Base-by-base conservation (phyloP, 192 early-diverging fungal genomes). In the Coemansia sp. region DNA sequence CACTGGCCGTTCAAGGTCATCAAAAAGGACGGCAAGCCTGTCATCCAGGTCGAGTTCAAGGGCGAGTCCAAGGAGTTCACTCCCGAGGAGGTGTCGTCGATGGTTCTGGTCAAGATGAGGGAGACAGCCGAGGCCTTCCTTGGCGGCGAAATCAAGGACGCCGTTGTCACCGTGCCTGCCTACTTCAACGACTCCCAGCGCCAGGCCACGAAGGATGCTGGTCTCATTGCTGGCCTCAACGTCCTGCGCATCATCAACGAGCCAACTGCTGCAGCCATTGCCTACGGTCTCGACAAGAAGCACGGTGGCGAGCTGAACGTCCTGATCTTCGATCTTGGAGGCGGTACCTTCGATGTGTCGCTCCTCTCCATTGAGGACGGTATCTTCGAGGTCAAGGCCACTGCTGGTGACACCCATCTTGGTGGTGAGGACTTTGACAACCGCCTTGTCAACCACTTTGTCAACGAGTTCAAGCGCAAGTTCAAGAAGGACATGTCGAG, bases 241-340 rank as follows among this genome's bases (percentile, higher is more conserved):
- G 94, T 99, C 57, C 92, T 95, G 74, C 95, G 97, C 86, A 99
- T 99, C 88, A 98, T 98, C 87, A 98, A 98, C 90, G 97, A 99
- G 87, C 95, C 97, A 68, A 98, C 97, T 55, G 95, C 97, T 51
- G 97, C 97, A 32, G 97, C 97, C 73, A 98, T 99, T 77, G 97
- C 97, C 73, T 99, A 98, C 78, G 96, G 95, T 87, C 87, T 98
- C 65, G 96, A 99, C 88, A 97, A 97, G 90, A 96, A 95, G 90
- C 76, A 82, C 71, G 69, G 40, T 19, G 92, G 93, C 67, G 94
- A 97, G 87, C 88, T 88, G 82, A 95, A 95, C 86, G 91, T 97
- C 66, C 90, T 97, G 73, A 92, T 98, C 71, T 98, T 95, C 86
- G 96, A 98, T 89, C 88, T 98, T 60, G 96, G 95, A 73, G 95